Conservation (phyloP, 345 rosid genomes). For the Raphanus sativus region DNA sequence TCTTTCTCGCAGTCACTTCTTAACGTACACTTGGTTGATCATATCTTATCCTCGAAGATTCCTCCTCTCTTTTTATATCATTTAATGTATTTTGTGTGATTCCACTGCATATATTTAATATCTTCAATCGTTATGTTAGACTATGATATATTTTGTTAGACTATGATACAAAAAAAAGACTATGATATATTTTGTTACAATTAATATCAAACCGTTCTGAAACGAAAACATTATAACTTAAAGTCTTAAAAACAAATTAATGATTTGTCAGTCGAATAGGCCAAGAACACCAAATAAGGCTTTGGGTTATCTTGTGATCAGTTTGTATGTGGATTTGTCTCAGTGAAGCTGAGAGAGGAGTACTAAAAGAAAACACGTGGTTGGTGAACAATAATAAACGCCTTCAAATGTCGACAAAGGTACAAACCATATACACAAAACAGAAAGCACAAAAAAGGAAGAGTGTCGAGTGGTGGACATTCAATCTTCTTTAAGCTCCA, state of each 20-base stretch:
- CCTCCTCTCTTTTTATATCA: not conserved
- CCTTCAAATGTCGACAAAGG: slow-evolving; percentile 24
- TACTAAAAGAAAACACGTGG: slow-evolving; percentile 13
- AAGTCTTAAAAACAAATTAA: not conserved
- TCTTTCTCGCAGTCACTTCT: not conserved
- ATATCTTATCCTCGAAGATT: not conserved
- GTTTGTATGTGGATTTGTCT: not conserved
- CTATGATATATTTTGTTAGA: not conserved
- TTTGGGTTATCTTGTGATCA: not conserved
- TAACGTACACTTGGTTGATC: not conserved
- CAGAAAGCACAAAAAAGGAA: slow-evolving; percentile 6
- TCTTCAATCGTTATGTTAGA: not conserved
- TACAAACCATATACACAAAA: slow-evolving; percentile 11
- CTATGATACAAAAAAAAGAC: no score
- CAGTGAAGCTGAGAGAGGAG: not conserved
- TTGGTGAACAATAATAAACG: slow-evolving; percentile 24
- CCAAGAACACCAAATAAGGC: not conserved
- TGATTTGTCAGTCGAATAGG: not conserved
- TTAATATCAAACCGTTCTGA: not conserved
- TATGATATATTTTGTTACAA: no score
- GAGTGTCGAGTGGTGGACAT: not conserved
- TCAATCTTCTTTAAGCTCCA: not conserved
- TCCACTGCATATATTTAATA: not conserved
- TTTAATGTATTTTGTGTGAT: not conserved
- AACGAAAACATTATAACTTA: not conserved